Evolutionary conservation across 306 rosid species (phyloP), one percentile per base, ranked within the genome.

Genomic region (Erythrophleum fordii): DNA sequence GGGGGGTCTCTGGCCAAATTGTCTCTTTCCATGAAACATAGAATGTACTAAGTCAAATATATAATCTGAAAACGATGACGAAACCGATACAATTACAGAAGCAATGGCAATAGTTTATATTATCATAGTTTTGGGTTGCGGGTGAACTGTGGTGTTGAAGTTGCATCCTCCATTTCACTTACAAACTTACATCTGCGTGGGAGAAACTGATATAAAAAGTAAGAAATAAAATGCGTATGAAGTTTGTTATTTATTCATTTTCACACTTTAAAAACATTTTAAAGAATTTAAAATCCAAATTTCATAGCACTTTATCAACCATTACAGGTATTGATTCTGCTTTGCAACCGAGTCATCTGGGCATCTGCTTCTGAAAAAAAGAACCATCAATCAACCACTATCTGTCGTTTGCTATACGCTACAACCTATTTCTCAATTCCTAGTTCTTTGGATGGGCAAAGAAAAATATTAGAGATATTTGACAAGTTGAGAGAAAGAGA

Each of bases 21-120:
- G 83, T 80, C 51, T 68, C 70, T 46, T 71, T 83, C 69, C 51
- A 12, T 39, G 77, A 79, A 75, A 74, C 77, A 56, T 55, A 42
- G 80, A 61, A 81, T 75, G 75, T 81, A 58, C 72, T 11, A 46
- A 45, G 71, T 68, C 75, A 56, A 46, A 53, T 73, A 20, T 52
- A 73, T 41, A 37, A 49, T 65, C 46, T n/a, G 41, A 35, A 26
- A 48, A 58, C 39, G 49, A 65, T 12, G 56, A 65, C 8, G 48
- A 66, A 62, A 34, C 4, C 75, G 39, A 60, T 34, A 18, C 59
- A 8, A 53, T 22, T 9, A 42, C 12, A 65, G 8, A 29, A 65
- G 17, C 0, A 14, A 45, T 65, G 20, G 25, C 35, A n/a, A 61
- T 31, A 23, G 61, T 70, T 45, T 53, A 70, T 25, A 10, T 16